Conservation (phyloP, 495 filamentous ascomycete genomes). For the Lepraria neglecta region DNA sequence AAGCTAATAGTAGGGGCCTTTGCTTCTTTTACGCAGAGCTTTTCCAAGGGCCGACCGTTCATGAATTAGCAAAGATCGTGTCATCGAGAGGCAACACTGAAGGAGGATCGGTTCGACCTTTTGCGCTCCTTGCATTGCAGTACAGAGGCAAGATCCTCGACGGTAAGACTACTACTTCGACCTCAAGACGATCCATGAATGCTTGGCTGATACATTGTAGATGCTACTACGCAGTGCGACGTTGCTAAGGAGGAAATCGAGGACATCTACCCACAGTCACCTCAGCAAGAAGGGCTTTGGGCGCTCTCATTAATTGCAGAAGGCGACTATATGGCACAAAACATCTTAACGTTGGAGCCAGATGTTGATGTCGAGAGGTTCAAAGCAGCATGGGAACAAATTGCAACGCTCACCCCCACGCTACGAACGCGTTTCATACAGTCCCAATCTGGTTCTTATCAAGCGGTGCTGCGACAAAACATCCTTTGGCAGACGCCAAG, state of each 20-base stretch:
- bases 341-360: slow-evolving; percentile 40
- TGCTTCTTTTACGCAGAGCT: slow-evolving; percentile 35
- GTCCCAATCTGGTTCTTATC: slow-evolving; percentile 25
- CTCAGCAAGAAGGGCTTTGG: slow-evolving; percentile 64
- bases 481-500: background rate
- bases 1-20: slow-evolving; percentile 26
- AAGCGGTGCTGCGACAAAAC: background rate
- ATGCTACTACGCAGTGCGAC: slow-evolving; percentile 33
- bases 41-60: slow-evolving; percentile 34
- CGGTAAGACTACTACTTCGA: slow-evolving; percentile 4
- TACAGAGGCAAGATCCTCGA: background rate
- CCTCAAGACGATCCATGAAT: slow-evolving; percentile 25
- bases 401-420: slow-evolving; percentile 44
- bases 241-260: slow-evolving; percentile 38
- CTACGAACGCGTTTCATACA: slow-evolving; percentile 53
- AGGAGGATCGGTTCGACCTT: background rate
- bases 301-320: slow-evolving; percentile 50
- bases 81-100: background rate
- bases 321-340: slow-evolving; percentile 49
- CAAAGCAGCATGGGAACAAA: slow-evolving; percentile 48
- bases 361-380: slow-evolving; percentile 43
- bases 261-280: slow-evolving; percentile 63
- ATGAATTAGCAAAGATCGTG: slow-evolving; percentile 29
- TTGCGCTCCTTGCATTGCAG: background rate
- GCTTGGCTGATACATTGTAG: slow-evolving; percentile 41